phyloP scores from a whole-genome alignment of 2,329 filamentous ascomycete genomes.

The Aspergillus aculeatinus region DNA sequence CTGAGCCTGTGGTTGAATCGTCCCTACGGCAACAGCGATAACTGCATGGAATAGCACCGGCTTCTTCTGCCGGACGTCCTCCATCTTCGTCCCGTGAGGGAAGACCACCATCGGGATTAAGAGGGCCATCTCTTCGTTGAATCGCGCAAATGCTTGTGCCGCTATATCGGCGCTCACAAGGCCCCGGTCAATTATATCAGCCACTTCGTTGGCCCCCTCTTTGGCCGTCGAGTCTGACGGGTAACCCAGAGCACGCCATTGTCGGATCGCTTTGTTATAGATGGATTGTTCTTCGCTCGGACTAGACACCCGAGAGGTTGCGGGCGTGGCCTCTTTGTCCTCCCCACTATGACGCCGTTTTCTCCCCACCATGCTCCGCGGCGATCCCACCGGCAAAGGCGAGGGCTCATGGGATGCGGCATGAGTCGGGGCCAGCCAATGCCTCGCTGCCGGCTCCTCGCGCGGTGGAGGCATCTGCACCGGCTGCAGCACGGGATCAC shows the following conservation, averaged over 20 bases:
- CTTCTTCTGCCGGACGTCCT: constrained; percentile 56
- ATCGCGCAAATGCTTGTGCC: constrained; percentile 58
- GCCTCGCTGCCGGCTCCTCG: constrained; percentile 39
- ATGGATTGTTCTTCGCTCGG: constrained; percentile 23
- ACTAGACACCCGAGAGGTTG: constrained; percentile 12
- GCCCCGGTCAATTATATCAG: constrained; percentile 50
- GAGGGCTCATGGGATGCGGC: constrained; percentile 5
- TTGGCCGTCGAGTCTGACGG: constrained; percentile 17
- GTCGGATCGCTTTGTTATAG: constrained; percentile 15
- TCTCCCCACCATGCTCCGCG: constrained; percentile 20
- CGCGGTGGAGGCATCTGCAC: constrained; percentile 30
- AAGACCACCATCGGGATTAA: constrained; percentile 61
- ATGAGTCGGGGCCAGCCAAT: constrained; percentile 27
- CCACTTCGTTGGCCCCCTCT: constrained; percentile 31
- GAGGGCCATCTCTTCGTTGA: constrained; percentile 54
- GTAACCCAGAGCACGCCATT: constrained; percentile 25
- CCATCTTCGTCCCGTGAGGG: constrained; percentile 53
- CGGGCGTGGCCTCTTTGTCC: constrained; percentile 20
- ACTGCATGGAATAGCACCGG: constrained; percentile 61
- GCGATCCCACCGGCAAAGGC: constrained; percentile 3
- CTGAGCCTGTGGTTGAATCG: constrained; percentile 57
- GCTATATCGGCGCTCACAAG: constrained; percentile 55
- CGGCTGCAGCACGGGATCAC: constrained; percentile 21
- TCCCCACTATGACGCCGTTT: constrained; percentile 36
- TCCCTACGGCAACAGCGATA: constrained; percentile 54